phyloP scores from a whole-genome alignment of 2,329 filamentous ascomycete species.

The Aspergillus candidus region DNA sequence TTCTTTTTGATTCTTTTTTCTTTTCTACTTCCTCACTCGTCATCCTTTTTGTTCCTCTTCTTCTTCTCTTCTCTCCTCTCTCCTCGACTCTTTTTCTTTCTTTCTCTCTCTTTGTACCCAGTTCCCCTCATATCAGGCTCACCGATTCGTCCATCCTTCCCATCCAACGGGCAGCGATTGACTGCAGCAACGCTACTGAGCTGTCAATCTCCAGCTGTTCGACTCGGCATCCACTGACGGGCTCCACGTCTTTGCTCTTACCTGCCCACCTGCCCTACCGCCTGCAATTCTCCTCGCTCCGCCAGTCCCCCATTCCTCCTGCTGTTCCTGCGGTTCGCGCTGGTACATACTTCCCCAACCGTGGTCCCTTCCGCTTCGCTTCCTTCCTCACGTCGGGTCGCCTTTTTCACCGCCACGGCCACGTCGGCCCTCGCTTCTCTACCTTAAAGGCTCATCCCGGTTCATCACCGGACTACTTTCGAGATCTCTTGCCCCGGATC shows the following conservation, averaged over 20 bases:
- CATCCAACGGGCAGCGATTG: constrained; percentile 24
- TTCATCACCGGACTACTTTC: no score
- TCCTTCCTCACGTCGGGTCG: background rate
- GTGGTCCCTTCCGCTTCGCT: background rate
- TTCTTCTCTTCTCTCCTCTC: constrained; percentile 1
- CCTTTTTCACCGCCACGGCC: constrained; percentile 15
- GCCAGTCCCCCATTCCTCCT: background rate
- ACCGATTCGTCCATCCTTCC: constrained; percentile 19
- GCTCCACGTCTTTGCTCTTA: constrained; percentile 19
- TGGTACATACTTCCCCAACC: constrained; percentile 1
- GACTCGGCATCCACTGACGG: constrained; percentile 11
- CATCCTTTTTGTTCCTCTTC: constrained; percentile 2
- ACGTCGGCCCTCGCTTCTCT: constrained; percentile 6
- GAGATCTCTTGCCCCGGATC: background rate
- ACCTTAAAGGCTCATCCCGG: constrained; percentile 6
- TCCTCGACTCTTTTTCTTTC: constrained; percentile 3
- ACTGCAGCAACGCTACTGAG: constrained; percentile 12
- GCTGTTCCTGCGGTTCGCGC: constrained; percentile 10
- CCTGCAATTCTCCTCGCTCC: constrained; percentile 8
- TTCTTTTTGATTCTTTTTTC: constrained; percentile 6
- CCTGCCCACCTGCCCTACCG: constrained; percentile 17
- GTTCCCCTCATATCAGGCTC: constrained; percentile 8
- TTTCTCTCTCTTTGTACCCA: background rate
- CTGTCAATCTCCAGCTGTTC: constrained; percentile 16
- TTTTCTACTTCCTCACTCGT: constrained; percentile 1